These are phyloP conservation scores for Lachancea sp. DNA, from an alignment of 805 yeast species.

Conservation along the genomic window DNA sequence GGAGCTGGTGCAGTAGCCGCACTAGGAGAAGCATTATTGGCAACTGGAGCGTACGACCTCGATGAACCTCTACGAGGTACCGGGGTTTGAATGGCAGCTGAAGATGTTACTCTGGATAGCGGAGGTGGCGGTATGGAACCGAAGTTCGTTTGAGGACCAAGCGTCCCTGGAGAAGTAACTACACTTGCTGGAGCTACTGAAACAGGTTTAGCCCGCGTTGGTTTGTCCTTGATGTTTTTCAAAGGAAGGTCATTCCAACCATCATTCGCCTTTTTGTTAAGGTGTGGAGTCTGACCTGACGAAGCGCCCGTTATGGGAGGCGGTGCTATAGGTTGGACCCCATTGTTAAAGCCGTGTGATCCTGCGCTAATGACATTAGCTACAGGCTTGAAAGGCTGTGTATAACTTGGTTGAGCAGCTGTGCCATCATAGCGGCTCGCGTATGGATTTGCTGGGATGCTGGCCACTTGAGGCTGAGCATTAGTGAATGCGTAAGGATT, in stretches of 20 bases:
- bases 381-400: constrained; percentile 23
- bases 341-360: constrained; percentile 25
- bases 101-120: constrained; percentile 23
- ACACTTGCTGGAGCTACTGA: constrained; percentile 32
- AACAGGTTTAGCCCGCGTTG: constrained; percentile 32
- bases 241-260: constrained; percentile 36
- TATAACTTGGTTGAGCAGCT: constrained; percentile 11
- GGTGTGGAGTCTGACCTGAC: constrained; percentile 34
- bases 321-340: constrained; percentile 19
- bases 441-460: constrained; percentile 27
- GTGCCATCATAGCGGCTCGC: constrained; percentile 14
- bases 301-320: constrained; percentile 28
- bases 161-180: constrained; percentile 12
- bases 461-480: constrained; percentile 12
- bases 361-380: constrained; percentile 14
- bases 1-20: constrained; percentile 32
- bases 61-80: constrained; percentile 20
- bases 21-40: constrained; percentile 22
- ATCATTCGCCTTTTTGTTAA: constrained; percentile 32
- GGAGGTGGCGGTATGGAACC: constrained; percentile 26
- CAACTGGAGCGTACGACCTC: constrained; percentile 15
- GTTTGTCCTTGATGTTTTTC: constrained; percentile 25
- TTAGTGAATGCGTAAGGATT: constrained; percentile 24
- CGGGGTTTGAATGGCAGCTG: constrained; percentile 18
- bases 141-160: constrained; percentile 7